Percentiles rank a stretch among this genome's conserved stretches.
phyloP scores from a whole-genome alignment of 495 filamentous ascomycete species.

The Xylaria bambusicola region DNA sequence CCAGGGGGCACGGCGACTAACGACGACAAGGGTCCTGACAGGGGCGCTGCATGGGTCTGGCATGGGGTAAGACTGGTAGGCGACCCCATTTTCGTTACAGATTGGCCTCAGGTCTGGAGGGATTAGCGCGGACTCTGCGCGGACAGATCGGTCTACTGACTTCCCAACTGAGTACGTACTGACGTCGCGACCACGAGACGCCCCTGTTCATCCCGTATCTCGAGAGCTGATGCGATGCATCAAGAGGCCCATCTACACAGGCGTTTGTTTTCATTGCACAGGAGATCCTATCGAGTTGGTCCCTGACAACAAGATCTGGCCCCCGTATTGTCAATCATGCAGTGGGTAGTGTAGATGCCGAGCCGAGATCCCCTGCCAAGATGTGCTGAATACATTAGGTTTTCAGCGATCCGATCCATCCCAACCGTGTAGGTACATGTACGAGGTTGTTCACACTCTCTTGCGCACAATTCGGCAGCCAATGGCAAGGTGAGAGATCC shows the following conservation, averaged over 20 bases:
- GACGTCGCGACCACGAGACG: conserved; percentile 2
- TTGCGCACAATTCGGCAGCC: background rate
- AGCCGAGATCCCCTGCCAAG: conserved; percentile 5
- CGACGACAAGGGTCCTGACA: conserved; percentile 7
- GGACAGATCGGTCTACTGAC: conserved; percentile 15
- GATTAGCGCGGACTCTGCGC: conserved; percentile 17
- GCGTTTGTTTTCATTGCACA: background rate
- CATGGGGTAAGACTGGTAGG: too few species aligned
- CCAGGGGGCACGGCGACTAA: background rate
- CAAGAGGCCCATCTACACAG: background rate
- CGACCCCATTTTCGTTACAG: conserved; percentile 10
- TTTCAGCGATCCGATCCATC: conserved; percentile 1
- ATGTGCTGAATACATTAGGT: background rate
- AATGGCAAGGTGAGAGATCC: conserved; percentile 2
- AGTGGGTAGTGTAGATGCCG: background rate
- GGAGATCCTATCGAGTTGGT: background rate
- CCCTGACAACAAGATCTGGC: background rate
- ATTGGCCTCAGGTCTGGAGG: conserved; percentile 12
- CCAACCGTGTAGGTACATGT: too few species aligned
- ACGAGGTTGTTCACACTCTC: background rate
- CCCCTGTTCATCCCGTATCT: conserved; percentile 5
- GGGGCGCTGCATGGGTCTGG: background rate
- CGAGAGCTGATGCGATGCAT: background rate
- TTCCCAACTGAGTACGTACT: too few species aligned
- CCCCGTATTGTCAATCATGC: background rate